Percentiles rank a stretch among this genome's conserved stretches.
Evolutionary conservation across 208 protist species (phyloP).

Genomic region (Crithidia thermophila): DNA sequence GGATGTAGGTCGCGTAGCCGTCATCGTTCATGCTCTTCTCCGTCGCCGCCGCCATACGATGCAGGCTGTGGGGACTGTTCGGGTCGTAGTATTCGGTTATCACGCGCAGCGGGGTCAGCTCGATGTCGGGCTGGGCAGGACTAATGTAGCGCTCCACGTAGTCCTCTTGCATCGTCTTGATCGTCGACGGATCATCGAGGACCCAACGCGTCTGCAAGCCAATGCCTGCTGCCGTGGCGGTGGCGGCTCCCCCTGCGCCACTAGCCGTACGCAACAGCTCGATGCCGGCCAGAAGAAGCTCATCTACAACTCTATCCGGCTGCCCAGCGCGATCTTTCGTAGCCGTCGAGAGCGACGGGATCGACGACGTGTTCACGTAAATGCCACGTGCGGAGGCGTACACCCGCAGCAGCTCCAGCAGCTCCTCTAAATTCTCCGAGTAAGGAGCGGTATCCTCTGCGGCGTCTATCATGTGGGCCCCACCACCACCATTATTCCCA

Average conservation of each 20-base stretch:
- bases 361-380: background rate
- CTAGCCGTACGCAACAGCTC: slow-evolving; percentile 2
- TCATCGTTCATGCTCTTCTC: slow-evolving; percentile 44
- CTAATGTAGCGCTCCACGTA: slow-evolving; percentile 29
- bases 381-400: slow-evolving; percentile 15
- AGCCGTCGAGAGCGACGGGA: background rate
- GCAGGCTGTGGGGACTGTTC: slow-evolving; percentile 15
- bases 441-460: slow-evolving; percentile 7
- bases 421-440: slow-evolving; percentile 22
- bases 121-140: slow-evolving; percentile 1
- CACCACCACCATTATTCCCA: too few relatives aligned
- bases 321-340: background rate
- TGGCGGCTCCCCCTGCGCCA: too few relatives aligned
- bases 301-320: background rate
- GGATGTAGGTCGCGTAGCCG: slow-evolving; percentile 31
- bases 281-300: slow-evolving; percentile 3
- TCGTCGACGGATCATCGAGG: slow-evolving; percentile 5
- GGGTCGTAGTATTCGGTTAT: slow-evolving; percentile 30
- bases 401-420: slow-evolving; percentile 19
- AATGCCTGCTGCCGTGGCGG: background rate
- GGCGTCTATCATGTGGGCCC: background rate
- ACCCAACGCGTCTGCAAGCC: slow-evolving; percentile 1
- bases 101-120: slow-evolving; percentile 27
- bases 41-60: slow-evolving; percentile 28
- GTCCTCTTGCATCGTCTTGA: slow-evolving; percentile 20